Base-by-base conservation (phyloP, 306 rosid species). In the Cicer chorassanicum region DNA sequence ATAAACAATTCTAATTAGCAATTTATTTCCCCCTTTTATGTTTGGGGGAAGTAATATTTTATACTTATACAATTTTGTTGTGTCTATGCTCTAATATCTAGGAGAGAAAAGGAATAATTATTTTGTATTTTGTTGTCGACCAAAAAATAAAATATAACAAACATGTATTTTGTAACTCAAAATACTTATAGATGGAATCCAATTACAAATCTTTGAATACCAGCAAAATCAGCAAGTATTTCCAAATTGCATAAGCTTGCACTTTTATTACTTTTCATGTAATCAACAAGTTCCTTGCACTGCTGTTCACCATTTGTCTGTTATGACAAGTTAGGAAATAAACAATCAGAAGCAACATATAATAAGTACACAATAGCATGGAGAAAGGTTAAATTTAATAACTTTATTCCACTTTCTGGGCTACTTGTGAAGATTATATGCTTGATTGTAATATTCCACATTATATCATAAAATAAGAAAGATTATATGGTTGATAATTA, bases 231-330 rank as follows among this genome's bases (percentile, higher is more conserved):
- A 7, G 93, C 55, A 66, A 80, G 85, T 6, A 90, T 76, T 34
- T 85, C 88, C 77, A 87, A 62, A 74, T 80, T 70, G 61, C 82
- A 77, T 68, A 94, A 90, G 79, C 86, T 81, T 69, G 76, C 84
- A 77, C 80, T 79, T 55, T 46, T 82, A 44, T 76, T 50, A 36
- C 78, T 86, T 89, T 81, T 84, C 88, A 94, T 77, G 84, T 87
- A 86, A 62, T 88, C 82, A 16, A 82, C 87, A 19, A 92, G 93
- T 78, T 72, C 73, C 77, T 75, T 83, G 83, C 96, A 88, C 71
- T 92, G 99, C 82, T 74, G 66, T 86, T 94, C 90, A 2, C 96
- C 99, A 72, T 94, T 90, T 44, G 97, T 92, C 99, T 94, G 87
- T 77, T 62, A 10, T 70, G 24, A 76, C 59, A 72, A 42, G n/a